phyloP scores from a whole-genome alignment of 78 protist genomes.

The Monocercomonoides exilis region DNA sequence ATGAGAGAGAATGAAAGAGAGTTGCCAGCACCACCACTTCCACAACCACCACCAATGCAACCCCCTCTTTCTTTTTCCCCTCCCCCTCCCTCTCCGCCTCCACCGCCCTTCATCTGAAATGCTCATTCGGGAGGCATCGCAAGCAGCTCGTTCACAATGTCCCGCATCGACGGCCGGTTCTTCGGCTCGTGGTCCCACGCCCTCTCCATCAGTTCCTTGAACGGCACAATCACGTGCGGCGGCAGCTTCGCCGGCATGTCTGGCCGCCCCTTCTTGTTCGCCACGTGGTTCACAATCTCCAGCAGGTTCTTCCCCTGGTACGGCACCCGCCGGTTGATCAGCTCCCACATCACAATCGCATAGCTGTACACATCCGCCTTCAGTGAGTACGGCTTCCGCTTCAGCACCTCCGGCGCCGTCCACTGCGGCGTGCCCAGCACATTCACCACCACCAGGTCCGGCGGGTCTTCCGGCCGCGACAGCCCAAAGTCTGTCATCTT shows the following conservation, averaged over 20 bases:
- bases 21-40: too few species aligned
- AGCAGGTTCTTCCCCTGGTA: not conserved
- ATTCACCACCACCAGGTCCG: not conserved
- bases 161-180: not conserved
- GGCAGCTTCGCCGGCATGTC: not conserved
- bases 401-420: constrained; percentile 31
- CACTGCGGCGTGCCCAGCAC: constrained; percentile 27
- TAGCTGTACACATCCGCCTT: constrained; percentile 23
- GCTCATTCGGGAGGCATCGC: too few species aligned
- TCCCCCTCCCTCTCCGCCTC: too few species aligned
- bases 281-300: not conserved
- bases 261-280: not conserved
- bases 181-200: constrained; percentile 21
- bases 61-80: too few species aligned
- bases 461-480: not conserved
- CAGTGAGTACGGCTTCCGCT: not conserved
- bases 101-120: too few species aligned
- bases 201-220: not conserved
- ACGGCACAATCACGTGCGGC: not conserved
- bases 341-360: constrained; percentile 22
- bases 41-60: too few species aligned
- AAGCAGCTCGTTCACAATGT: not conserved
- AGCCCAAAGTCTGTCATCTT: constrained; percentile 25
- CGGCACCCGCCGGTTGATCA: not conserved
- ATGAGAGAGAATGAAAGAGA: too few species aligned